phyloP scores from a whole-genome alignment of 257 asterid genomes.

The Capsicum rhomboideum region DNA sequence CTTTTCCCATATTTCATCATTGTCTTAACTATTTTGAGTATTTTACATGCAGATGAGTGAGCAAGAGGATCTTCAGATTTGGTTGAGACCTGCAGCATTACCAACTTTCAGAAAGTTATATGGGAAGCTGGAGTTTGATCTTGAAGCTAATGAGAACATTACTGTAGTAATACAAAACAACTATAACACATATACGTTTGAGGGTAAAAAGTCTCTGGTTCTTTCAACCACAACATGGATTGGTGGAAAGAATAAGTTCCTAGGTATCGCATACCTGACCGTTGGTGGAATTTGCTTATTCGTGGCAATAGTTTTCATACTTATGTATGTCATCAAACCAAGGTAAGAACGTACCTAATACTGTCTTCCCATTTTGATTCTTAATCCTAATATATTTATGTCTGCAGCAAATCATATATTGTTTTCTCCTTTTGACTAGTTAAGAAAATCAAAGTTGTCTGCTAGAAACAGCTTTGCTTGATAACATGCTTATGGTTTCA shows the following conservation, averaged over 20 bases:
- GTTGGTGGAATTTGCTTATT: slow-evolving; percentile 69
- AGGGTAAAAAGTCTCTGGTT: slow-evolving; percentile 66
- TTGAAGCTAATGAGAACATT: slow-evolving; percentile 56
- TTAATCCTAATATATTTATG: neutral
- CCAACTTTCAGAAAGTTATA: slow-evolving; percentile 76
- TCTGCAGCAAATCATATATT: neutral
- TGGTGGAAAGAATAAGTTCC: slow-evolving; percentile 78
- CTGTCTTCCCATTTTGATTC: neutral
- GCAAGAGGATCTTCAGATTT: slow-evolving; percentile 90
- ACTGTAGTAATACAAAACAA: slow-evolving; percentile 67
- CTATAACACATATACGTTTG: slow-evolving; percentile 71
- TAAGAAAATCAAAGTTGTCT: neutral
- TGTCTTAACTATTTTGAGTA: neutral
- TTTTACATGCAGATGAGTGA: slow-evolving; percentile 53
- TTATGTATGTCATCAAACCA: slow-evolving; percentile 63
- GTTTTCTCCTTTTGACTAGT: neutral
- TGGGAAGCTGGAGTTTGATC: slow-evolving; percentile 72
- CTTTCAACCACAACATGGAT: slow-evolving; percentile 90
- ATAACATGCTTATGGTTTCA: neutral
- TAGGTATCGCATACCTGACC: slow-evolving; percentile 53
- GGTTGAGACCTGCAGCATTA: slow-evolving; percentile 90
- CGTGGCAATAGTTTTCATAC: slow-evolving; percentile 44
- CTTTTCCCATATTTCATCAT: neutral
- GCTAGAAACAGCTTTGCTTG: neutral
- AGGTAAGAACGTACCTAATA: slow-evolving; percentile 30